Evolutionary conservation across 805 yeast species (phyloP).

Genomic region (Blastobotrys chiropterorum): DNA sequence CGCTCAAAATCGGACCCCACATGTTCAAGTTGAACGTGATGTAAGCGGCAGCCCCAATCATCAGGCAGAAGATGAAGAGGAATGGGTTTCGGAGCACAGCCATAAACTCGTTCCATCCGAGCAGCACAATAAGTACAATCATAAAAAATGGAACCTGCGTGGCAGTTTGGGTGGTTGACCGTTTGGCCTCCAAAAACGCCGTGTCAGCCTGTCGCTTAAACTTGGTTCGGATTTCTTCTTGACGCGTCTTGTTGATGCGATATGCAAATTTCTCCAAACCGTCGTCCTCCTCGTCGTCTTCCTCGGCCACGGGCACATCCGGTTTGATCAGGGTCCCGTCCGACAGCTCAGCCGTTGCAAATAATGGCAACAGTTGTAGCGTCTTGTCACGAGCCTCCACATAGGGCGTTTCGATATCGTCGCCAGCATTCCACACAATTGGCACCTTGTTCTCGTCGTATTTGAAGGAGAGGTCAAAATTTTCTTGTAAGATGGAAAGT

Average conservation of each 20-base stretch:
- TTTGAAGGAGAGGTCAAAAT: constrained; percentile 76
- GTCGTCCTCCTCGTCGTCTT: constrained; percentile 32
- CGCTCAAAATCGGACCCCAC: constrained; percentile 66
- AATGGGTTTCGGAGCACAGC: constrained; percentile 80
- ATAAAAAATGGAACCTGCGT: constrained; percentile 82
- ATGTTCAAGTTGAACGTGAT: constrained; percentile 64
- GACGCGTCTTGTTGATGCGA: constrained; percentile 52
- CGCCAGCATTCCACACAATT: constrained; percentile 65
- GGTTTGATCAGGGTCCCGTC: constrained; percentile 57
- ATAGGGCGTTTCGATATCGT: constrained; percentile 65
- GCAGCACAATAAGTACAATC: constrained; percentile 59
- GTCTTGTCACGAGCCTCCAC: constrained; percentile 55
- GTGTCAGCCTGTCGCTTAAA: constrained; percentile 75
- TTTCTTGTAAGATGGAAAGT: constrained; percentile 59
- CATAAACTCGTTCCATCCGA: constrained; percentile 97
- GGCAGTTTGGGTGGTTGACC: constrained; percentile 71
- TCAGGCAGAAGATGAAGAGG: constrained; percentile 51
- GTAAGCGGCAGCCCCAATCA: constrained; percentile 56
- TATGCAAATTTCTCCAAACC: constrained; percentile 44
- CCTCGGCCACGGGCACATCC: constrained; percentile 41
- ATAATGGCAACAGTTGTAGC: constrained; percentile 50
- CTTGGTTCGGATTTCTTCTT: constrained; percentile 47
- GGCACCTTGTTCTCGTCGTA: constrained; percentile 83
- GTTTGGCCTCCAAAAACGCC: constrained; percentile 77
- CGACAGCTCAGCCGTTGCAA: constrained; percentile 43